Conservation (phyloP, 768 basidiomycete species). For the Leccinum obscurum region DNA sequence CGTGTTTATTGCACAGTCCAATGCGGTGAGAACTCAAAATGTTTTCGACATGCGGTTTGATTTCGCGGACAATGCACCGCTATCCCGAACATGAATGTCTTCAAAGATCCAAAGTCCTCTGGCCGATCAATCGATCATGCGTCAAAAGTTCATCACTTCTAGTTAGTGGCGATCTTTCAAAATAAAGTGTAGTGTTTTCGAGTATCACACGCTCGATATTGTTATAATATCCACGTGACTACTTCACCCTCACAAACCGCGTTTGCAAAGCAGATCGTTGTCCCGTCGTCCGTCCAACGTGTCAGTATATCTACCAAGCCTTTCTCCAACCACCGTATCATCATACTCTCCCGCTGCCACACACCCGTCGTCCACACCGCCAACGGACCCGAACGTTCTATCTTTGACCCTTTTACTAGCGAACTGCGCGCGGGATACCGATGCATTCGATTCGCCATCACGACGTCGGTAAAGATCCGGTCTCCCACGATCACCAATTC, state of each 20-base stretch:
- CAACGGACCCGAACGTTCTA: slow-evolving; percentile 48
- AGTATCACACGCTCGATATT: too few relatives aligned
- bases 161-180: too few relatives aligned
- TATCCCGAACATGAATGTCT: too few relatives aligned
- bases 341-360: slow-evolving; percentile 64
- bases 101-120: too few relatives aligned
- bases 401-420: background rate
- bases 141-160: too few relatives aligned
- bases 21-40: too few relatives aligned
- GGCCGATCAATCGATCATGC: too few relatives aligned
- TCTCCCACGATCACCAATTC: slow-evolving; percentile 88
- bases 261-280: background rate
- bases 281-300: slow-evolving; percentile 33
- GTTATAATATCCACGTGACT: slow-evolving; percentile 3
- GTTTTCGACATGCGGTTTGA: too few relatives aligned
- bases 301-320: slow-evolving; percentile 47
- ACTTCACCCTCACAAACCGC: background rate
- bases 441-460: slow-evolving; percentile 78
- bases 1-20: too few relatives aligned
- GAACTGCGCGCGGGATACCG: background rate
- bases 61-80: too few relatives aligned
- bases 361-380: slow-evolving; percentile 71
- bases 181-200: too few relatives aligned
- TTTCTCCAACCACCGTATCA: slow-evolving; percentile 61
- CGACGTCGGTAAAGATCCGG: slow-evolving; percentile 87